Percentiles rank a stretch among this genome's conserved stretches.
Evolutionary conservation across 73 alveolate genomes (phyloP).

Genomic region (Tetrahymena thermophila): DNA sequence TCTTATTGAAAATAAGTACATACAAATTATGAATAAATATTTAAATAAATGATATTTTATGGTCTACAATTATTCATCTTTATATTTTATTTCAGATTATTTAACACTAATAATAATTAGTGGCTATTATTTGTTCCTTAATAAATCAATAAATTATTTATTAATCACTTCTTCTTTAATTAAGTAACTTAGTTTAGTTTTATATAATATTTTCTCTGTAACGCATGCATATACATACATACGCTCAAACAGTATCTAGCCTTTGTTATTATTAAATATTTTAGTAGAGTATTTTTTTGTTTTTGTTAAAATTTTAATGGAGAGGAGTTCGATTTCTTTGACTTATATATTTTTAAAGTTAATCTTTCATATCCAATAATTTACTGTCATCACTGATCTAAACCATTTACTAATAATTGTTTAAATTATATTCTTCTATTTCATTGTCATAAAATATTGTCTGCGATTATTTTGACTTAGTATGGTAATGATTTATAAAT

Average conservation of each 20-base stretch:
- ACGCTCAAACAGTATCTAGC: background rate
- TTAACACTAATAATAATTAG: background rate
- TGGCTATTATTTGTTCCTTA: background rate
- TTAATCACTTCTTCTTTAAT: background rate
- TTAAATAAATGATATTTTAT: too few species aligned
- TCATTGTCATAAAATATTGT: background rate
- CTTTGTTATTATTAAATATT: background rate
- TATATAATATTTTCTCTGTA: background rate
- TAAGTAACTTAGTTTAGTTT: too few species aligned
- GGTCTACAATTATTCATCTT: background rate
- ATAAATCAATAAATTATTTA: too few species aligned
- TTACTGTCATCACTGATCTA: background rate
- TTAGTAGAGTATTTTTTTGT: background rate
- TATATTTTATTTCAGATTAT: background rate
- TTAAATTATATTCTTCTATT: background rate
- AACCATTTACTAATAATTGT: background rate
- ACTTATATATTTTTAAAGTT: background rate
- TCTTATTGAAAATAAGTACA: background rate
- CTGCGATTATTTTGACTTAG: background rate
- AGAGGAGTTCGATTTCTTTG: background rate
- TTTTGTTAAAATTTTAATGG: background rate
- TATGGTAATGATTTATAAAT: background rate
- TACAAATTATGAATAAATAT: too few species aligned
- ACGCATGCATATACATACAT: background rate
- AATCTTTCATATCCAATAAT: background rate